Percentiles rank a stretch among this genome's conserved stretches.
These are phyloP conservation scores for Paecilomyces fulvus DNA, from an alignment of 2,329 filamentous ascomycete species.

Conservation along the genomic window DNA sequence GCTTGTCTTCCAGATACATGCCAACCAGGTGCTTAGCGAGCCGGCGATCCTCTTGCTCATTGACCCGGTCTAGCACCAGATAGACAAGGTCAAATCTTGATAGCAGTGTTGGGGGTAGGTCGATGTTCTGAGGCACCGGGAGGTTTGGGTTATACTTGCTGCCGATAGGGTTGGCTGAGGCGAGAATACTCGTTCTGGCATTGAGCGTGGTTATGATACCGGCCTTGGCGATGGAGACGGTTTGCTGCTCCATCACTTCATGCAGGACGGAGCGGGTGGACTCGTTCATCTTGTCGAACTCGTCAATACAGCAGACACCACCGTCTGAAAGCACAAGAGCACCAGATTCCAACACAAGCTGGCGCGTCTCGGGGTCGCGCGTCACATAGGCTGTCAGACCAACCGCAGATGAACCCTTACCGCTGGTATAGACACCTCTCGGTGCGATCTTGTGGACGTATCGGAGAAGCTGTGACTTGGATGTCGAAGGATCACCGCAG, in stretches of 20 bases:
- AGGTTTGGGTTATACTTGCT: slow-evolving; percentile 96
- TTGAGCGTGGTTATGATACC: slow-evolving; percentile 84
- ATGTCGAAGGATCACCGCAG: slow-evolving; percentile 92
- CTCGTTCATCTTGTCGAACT: slow-evolving; percentile 75
- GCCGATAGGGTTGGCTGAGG: slow-evolving; percentile 95
- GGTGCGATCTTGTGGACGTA: slow-evolving; percentile 98
- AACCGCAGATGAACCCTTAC: slow-evolving; percentile 67
- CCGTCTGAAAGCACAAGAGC: slow-evolving; percentile 66
- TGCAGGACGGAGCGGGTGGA: slow-evolving; percentile 65
- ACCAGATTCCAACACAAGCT: slow-evolving; percentile 66
- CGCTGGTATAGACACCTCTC: slow-evolving; percentile 69
- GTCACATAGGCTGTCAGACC: slow-evolving; percentile 72
- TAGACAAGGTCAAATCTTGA: slow-evolving; percentile 97
- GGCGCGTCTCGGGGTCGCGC: slow-evolving; percentile 63
- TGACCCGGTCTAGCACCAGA: slow-evolving; percentile 85
- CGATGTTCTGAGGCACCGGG: slow-evolving; percentile 95
- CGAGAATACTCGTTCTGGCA: slow-evolving; percentile 87
- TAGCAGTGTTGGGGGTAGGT: slow-evolving; percentile 86
- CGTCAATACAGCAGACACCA: slow-evolving; percentile 69
- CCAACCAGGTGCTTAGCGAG: slow-evolving; percentile 87
- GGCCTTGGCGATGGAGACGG: slow-evolving; percentile 68
- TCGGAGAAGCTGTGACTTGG: slow-evolving; percentile 88
- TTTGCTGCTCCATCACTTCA: slow-evolving; percentile 77
- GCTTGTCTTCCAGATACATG: slow-evolving; percentile 93
- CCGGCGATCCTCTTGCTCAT: slow-evolving; percentile 80